phyloP scores from a whole-genome alignment of 2,329 filamentous ascomycete species.

The Verticillium isaacii region DNA sequence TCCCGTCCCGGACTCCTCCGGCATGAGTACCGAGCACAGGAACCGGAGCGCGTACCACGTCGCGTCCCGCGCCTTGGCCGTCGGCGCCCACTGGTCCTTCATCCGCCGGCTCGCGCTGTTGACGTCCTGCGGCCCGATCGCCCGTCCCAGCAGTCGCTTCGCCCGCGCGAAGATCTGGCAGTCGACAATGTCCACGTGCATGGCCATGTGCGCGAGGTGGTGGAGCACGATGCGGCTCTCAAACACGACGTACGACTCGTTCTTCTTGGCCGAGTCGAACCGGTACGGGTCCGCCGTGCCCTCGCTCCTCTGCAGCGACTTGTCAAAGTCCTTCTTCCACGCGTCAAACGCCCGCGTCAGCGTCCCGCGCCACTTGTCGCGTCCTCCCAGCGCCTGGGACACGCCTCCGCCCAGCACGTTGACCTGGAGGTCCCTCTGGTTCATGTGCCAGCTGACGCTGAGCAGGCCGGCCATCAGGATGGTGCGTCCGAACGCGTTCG shows the following conservation, averaged over 20 bases:
- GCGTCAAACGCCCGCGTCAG: conserved; percentile 86
- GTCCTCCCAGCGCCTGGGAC: conserved; percentile 72
- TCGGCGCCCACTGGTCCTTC: conserved; percentile 85
- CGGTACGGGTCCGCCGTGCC: conserved; percentile 48
- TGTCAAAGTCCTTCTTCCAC: conserved; percentile 91
- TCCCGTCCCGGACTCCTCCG: conserved; percentile 36
- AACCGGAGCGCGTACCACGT: conserved; percentile 91
- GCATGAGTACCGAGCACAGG: conserved; percentile 74
- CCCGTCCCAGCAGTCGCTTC: conserved; percentile 76
- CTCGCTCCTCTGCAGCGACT: conserved; percentile 62
- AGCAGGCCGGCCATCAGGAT: conserved; percentile 91
- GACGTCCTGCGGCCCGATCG: conserved; percentile 78
- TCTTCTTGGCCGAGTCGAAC: conserved; percentile 54
- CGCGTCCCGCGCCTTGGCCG: conserved; percentile 82
- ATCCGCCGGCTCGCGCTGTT: conserved; percentile 75
- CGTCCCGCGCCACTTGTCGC: conserved; percentile 85
- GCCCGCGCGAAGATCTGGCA: conserved; percentile 93
- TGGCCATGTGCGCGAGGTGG: conserved; percentile 93
- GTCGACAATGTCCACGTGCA: conserved; percentile 96
- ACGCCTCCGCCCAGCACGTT: conserved; percentile 73
- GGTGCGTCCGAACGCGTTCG: conserved; percentile 88
- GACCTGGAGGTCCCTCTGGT: conserved; percentile 89
- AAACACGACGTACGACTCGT: conserved; percentile 63
- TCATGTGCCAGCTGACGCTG: conserved; percentile 96
- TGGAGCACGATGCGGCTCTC: conserved; percentile 87